A percentile compares a stretch with the other conserved stretches of the same genome.
Conservation (phyloP, 2,329 filamentous ascomycete genomes). For the Cladophialophora bantiana region DNA sequence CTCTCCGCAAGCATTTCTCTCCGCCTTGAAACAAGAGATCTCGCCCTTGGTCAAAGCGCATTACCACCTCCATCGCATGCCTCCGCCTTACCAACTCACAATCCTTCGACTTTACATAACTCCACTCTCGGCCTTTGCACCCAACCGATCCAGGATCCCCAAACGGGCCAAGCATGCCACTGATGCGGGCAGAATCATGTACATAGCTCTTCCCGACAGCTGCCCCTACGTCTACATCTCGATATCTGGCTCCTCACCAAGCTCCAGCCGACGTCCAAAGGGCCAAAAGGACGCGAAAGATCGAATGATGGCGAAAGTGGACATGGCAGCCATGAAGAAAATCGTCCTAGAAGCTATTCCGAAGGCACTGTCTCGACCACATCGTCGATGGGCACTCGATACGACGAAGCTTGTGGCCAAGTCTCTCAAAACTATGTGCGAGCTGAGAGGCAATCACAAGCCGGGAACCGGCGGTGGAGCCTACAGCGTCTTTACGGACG, state of each 20-base stretch:
- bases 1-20: slow-evolving; percentile 80
- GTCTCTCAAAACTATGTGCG: slow-evolving; percentile 73
- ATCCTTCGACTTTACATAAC: slow-evolving; percentile 80
- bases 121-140: slow-evolving; percentile 76
- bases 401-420: slow-evolving; percentile 73
- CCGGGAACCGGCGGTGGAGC: slow-evolving; percentile 76
- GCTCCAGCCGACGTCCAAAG: slow-evolving; percentile 42
- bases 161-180: slow-evolving; percentile 48
- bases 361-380: slow-evolving; percentile 78
- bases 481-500: slow-evolving; percentile 72
- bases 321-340: slow-evolving; percentile 44
- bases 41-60: slow-evolving; percentile 82
- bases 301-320: slow-evolving; percentile 28
- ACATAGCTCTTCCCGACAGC: slow-evolving; percentile 81
- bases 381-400: slow-evolving; percentile 73
- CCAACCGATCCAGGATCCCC: slow-evolving; percentile 43
- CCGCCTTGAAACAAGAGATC: slow-evolving; percentile 75
- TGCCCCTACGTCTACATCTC: slow-evolving; percentile 76
- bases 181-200: slow-evolving; percentile 75
- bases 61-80: slow-evolving; percentile 74
- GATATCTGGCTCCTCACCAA: slow-evolving; percentile 51
- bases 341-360: slow-evolving; percentile 80
- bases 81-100: slow-evolving; percentile 64
- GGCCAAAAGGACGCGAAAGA: slow-evolving; percentile 18
- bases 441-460: slow-evolving; percentile 72